Evolutionary conservation across 2,329 filamentous ascomycete species (phyloP), one percentile per base, ranked within the genome.

Genomic region (Trematosphaeria pertusa): DNA sequence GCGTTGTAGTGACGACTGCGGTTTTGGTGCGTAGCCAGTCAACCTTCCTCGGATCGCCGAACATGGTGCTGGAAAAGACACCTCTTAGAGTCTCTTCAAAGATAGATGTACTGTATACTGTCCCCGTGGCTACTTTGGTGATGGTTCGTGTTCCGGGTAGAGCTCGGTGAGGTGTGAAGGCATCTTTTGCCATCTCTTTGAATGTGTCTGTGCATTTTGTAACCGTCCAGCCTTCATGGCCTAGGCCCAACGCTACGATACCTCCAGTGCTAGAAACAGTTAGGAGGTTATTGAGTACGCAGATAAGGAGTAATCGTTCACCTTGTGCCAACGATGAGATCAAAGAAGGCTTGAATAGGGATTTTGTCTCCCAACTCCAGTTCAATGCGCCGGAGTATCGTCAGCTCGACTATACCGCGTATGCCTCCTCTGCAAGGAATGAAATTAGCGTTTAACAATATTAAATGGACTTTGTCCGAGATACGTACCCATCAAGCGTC

Each of bases 301-400:
- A 12, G 5, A n/a, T 7, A 10, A 5, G 14, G 28, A 18, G 11
- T 1, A 14, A 10, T 12, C 3, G 37, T 44, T 32, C 17, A 59
- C 60, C 59, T 61, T 3, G 57, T 62, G 9, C 61, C 61, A 3
- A 61, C 72, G 15, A 81, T 75, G 2, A 80, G 66, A 46, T 81
- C 78, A 46, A 81, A 79, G 58, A 80, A 80, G 3, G 59, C 59
- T 37, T 73, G 74, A 2, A 80, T 70, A 0, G 71, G 68, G 2
- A 80, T 50, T 4, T 64, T 59, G 7, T 64, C 58, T 2, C 72
- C 74, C 1, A 79, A 53, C 4, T 62, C 63, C 17, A 59, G 60
- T 50, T 80, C 72, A 8, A 81, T 70, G 4, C 61, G 57, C 19
- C 65, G 53, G 4, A 81, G 61, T 1, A 77, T 66, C 49, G 76